Base-by-base conservation (phyloP, 129 eudicot species). In the Helianthus annuus region DNA sequence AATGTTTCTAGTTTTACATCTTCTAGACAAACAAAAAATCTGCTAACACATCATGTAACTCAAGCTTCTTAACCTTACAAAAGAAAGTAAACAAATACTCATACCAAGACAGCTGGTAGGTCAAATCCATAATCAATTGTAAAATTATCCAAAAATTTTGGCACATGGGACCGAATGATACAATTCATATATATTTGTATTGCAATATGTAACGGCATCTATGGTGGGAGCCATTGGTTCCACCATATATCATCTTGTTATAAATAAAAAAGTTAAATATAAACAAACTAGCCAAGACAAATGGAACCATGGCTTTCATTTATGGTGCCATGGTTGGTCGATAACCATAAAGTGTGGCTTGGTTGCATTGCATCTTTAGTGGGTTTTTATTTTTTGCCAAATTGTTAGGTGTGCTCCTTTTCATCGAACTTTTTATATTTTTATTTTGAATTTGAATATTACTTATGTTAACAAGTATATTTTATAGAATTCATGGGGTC, bases 171-270 rank as follows among this genome's bases (percentile, higher is more conserved):
- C 73, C 77, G 55, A 63, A 40, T 64, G 51, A 57, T 53, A 56
- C 61, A 67, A 45, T 59, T 76, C 61, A 68, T 67, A 34, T 44
- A 16, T 74, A 67, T 76, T 46, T 76, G 74, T 68, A 55, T 22
- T 44, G 68, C 71, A 42, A 55, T 75, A 71, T 66, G 56, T 54
- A 52, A 42, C 64, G 77, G 68, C 76, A 77, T 77, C 76, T 71
- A 52, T 71, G 82, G 82, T 70, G 82, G 82, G 77, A 78, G 51
- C 77, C 67, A 63, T 60, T 69, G 80, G 75, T 56, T 75, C 73
- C 80, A 67, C 73, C 73, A 36, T 69, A 63, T 70, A 77, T 62
- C 81, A 77, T 70, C 49, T 29, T 62, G 62, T 65, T 38, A 77
- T 62, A 57, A 70, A 62, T 70, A 45, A 32, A 32, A 32, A 40